Base-by-base conservation (phyloP, 805 yeast genomes). In the Cyberlindnera amylophila region DNA sequence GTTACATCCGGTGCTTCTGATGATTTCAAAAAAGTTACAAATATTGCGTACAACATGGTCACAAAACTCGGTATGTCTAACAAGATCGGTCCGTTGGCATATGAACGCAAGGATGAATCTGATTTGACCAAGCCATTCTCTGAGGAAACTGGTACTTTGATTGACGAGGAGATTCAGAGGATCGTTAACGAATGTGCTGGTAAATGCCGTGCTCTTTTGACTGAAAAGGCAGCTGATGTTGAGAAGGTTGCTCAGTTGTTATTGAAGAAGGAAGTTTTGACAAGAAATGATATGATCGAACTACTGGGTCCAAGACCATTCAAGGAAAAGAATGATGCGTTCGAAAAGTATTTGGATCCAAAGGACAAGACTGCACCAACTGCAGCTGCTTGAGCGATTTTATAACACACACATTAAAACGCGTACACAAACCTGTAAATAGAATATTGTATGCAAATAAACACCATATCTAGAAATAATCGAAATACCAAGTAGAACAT, bases 1-100 rank as follows among this genome's bases (percentile, higher is more conserved):
- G 95, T 93, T 9, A 90, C 98, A 6, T 81, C 95, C 42, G 99
- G 99, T 45, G 99, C 96, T 0, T 81, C 89, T 17, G 96, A 93
- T 59, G 99, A 93, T 64, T 90, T 93, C 71, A 87, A 91, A 62
- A 93, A 93, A 63, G 96, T 93, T 17, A 91, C 98, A 0, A 80
- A 80, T 44, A 87, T 93, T 77, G 98, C 98, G 1, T 85, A 82
- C 36, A 78, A 84, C 21, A 93, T 93, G 99, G 96, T 95, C 18
- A 77, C 91, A 34, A 78, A 81, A 49, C 75, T 88, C 57, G 99
- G 99, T 41, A 93, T 93, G 99, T 81, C 91, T 5, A 63, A 73
- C 19, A 82, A 83, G 60, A 74, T 93, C 32, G 99, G 99, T n/a
- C 75, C 79, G 36, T 74, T 74, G 50, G 71, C 75, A 45, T 86